Evolutionary conservation across 2,329 filamentous ascomycete genomes (phyloP), one percentile per base, ranked within the genome.

Genomic region (Mycocentrospora acerina): DNA sequence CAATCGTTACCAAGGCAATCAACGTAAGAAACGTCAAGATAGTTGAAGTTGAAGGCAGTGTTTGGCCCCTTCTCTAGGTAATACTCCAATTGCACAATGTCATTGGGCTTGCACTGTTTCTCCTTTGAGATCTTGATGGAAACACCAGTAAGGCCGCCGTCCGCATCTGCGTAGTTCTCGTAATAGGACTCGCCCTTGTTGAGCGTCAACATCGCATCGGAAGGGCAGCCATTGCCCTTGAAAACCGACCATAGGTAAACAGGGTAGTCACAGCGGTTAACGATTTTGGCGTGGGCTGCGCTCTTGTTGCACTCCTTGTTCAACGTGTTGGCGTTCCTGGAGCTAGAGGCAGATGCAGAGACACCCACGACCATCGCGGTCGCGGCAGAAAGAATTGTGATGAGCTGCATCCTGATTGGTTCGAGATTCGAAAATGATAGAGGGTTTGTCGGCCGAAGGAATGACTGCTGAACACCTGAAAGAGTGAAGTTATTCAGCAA

Each of bases 401-500:
- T 51, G 53, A 61, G 44, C 51, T 67, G 62, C 64, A 68, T 69
- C 28, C 35, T 60, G 51, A 39, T 27, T 46, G 42, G 43, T 35
- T 30, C n/a, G 31, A 19, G 51, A 53, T 42, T 43, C 42, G 19
- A 40, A 25, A 34, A 42, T 37, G 38, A 39, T 43, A 47, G 52
- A 50, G 47, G 45, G 39, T 34, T 46, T 40, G 42, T 35, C 39
- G 53, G 38, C 40, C 25, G 44, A 68, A 64, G 19, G 66, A 67
- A 45, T 53, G 66, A 59, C 44, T 58, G 61, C 62, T 53, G 62
- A 63, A 57, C 47, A 64, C 59, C 62, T 67, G 46, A 66, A 65
- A 31, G 65, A 67, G 63, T 67, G 64, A 64, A 68, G 64, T 53
- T 64, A 57, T 61, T 59, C 62, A 65, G 62, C 63, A 53, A 63